phyloP scores from a whole-genome alignment of 495 filamentous ascomycete species.

The Podospora anserina region DNA sequence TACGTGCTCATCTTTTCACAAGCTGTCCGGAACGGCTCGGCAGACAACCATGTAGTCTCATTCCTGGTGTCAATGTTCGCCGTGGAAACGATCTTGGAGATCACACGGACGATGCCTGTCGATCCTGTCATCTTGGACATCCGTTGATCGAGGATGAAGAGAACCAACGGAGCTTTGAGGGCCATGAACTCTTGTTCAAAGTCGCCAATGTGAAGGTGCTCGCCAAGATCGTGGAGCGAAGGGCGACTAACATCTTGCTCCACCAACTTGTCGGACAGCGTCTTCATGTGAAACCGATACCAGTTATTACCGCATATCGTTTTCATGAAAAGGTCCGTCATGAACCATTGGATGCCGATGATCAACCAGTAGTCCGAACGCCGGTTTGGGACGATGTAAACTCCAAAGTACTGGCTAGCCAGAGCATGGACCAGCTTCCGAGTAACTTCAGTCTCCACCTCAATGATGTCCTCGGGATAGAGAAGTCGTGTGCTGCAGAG shows the following conservation, averaged over 20 bases:
- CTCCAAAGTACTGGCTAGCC: slow-evolving; percentile 90
- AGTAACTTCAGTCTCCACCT: slow-evolving; percentile 74
- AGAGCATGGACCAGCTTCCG: slow-evolving; percentile 75
- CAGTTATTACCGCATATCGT: slow-evolving; percentile 90
- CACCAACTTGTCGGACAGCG: slow-evolving; percentile 73
- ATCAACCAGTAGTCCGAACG: slow-evolving; percentile 87
- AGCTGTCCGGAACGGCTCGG: slow-evolving; percentile 67
- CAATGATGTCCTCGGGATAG: slow-evolving; percentile 75
- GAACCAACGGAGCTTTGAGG: slow-evolving; percentile 84
- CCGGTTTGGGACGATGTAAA: slow-evolving; percentile 78
- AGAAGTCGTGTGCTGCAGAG: slow-evolving; percentile 85
- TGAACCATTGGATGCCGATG: slow-evolving; percentile 85
- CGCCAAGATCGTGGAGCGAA: slow-evolving; percentile 75
- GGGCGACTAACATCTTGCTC: slow-evolving; percentile 79
- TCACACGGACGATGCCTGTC: slow-evolving; percentile 77
- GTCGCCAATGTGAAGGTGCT: slow-evolving; percentile 71
- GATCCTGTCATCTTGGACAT: slow-evolving; percentile 82
- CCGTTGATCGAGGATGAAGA: slow-evolving; percentile 89
- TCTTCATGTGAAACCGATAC: slow-evolving; percentile 86
- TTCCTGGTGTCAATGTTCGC: slow-evolving; percentile 74
- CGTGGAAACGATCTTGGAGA: slow-evolving; percentile 74
- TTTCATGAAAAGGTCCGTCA: slow-evolving; percentile 88
- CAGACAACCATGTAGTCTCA: slow-evolving; percentile 69
- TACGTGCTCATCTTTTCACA: slow-evolving; percentile 87
- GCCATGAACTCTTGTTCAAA: slow-evolving; percentile 84